phyloP scores from a whole-genome alignment of 1,284 basidiomycete species.

The Meripilus lineatus region DNA sequence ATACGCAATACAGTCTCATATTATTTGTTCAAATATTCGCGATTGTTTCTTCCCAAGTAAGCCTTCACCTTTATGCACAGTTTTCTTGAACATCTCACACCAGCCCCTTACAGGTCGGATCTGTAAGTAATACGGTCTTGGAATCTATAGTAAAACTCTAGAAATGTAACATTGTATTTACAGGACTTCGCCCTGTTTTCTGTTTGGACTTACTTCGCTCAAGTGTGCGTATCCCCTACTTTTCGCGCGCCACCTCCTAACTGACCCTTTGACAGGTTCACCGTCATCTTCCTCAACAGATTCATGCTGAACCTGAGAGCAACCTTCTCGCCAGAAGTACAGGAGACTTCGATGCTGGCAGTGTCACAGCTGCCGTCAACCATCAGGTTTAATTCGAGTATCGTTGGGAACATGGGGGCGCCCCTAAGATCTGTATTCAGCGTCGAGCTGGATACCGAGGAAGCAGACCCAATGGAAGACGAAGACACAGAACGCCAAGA shows the following conservation, averaged over 20 bases:
- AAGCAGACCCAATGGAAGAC: background rate
- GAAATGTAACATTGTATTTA: too few relatives aligned
- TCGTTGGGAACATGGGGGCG: constrained; percentile 19
- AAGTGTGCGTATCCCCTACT: constrained; percentile 5
- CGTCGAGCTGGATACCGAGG: background rate
- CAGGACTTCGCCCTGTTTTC: constrained; percentile 16
- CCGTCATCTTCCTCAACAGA: constrained; percentile 17
- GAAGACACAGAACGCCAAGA: too few relatives aligned
- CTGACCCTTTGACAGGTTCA: constrained; percentile 12
- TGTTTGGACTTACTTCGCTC: constrained; percentile 17
- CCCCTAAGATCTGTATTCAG: too few relatives aligned
- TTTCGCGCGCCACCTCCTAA: background rate
- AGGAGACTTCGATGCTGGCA: background rate
- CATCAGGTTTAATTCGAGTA: constrained; percentile 14
- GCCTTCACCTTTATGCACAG: background rate
- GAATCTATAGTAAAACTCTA: too few relatives aligned
- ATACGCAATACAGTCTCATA: constrained; percentile 6
- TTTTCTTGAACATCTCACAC: background rate
- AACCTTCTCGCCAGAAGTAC: too few relatives aligned
- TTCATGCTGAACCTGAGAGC: constrained; percentile 23
- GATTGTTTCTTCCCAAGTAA: constrained; percentile 13
- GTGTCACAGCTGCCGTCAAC: background rate
- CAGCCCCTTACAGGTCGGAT: background rate
- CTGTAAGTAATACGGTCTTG: background rate
- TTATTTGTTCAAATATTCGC: constrained; percentile 13